Conservation (phyloP, 805 yeast genomes). For the Starmerella cellae region DNA sequence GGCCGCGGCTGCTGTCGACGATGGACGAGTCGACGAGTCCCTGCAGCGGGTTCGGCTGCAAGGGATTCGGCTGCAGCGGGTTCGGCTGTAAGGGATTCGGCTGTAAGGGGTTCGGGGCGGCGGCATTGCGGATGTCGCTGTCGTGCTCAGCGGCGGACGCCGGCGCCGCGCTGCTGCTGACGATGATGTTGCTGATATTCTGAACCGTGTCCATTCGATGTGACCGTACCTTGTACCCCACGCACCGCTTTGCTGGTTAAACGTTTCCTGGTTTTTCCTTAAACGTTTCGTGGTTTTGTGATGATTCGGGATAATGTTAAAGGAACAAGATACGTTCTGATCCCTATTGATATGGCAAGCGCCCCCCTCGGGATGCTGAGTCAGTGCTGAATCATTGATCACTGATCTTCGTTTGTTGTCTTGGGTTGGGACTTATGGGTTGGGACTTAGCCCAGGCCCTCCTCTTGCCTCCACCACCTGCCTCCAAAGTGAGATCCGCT, state of each 20-base stretch:
- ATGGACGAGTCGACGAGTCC: background rate
- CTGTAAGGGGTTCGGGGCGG: background rate
- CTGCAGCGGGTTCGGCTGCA: background rate
- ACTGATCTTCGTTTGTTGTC: no score
- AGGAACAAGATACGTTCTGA: conserved; percentile 12
- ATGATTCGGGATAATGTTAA: conserved; percentile 5
- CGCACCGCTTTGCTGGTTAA: background rate
- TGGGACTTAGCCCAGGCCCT: no score
- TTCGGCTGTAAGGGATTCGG: background rate
- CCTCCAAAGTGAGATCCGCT: no score
- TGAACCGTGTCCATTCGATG: conserved; percentile 18
- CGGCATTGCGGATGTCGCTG: background rate
- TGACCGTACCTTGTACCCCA: conserved; percentile 17
- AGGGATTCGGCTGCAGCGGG: background rate
- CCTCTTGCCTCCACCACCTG: no score
- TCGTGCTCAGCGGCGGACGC: background rate
- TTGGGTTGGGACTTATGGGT: no score
- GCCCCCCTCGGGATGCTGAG: background rate
- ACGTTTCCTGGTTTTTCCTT: conserved; percentile 1
- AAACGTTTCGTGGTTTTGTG: conserved; percentile 16
- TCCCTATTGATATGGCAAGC: background rate
- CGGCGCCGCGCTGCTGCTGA: background rate
- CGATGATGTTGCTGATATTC: conserved; percentile 14
- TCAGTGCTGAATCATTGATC: background rate
- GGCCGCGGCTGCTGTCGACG: background rate